phyloP scores from a whole-genome alignment of 148 eudicot genomes.

The Nyssa sinensis region DNA sequence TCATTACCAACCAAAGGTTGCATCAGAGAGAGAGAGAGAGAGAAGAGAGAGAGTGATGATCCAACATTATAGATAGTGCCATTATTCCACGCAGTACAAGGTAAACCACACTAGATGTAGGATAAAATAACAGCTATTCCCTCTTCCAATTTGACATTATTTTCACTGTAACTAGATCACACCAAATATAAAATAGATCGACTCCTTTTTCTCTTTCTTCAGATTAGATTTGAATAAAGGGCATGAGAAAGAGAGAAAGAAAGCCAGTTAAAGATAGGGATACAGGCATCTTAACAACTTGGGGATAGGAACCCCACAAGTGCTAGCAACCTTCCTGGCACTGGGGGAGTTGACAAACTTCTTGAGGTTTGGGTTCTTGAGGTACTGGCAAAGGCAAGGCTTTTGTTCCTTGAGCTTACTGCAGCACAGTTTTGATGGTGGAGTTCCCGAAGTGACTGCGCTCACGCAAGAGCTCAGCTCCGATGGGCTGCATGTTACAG shows the following conservation, averaged over 20 bases:
- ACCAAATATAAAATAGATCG: not conserved
- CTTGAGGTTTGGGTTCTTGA: constrained; percentile 33
- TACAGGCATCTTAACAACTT: constrained; percentile 41
- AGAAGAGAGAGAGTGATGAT: no score
- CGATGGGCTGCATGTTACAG: constrained; percentile 42
- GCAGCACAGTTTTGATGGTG: constrained; percentile 47
- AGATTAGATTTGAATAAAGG: not conserved
- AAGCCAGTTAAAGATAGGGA: not conserved
- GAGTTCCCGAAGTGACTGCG: constrained; percentile 30
- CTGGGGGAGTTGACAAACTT: constrained; percentile 42
- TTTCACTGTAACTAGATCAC: not conserved
- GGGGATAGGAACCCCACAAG: constrained; percentile 52
- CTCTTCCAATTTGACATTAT: not conserved
- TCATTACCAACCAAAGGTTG: no score
- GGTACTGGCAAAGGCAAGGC: constrained; percentile 61
- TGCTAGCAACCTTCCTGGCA: constrained; percentile 37
- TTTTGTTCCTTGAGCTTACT: constrained; percentile 40
- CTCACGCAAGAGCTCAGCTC: constrained; percentile 43
- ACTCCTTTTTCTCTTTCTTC: not conserved
- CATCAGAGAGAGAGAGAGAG: no score
- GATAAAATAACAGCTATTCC: not conserved
- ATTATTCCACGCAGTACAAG: not conserved
- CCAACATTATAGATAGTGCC: no score
- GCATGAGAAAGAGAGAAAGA: not conserved
- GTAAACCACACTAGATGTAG: not conserved